Conservation (phyloP, 805 yeast species). For the Candida ponderosae region DNA sequence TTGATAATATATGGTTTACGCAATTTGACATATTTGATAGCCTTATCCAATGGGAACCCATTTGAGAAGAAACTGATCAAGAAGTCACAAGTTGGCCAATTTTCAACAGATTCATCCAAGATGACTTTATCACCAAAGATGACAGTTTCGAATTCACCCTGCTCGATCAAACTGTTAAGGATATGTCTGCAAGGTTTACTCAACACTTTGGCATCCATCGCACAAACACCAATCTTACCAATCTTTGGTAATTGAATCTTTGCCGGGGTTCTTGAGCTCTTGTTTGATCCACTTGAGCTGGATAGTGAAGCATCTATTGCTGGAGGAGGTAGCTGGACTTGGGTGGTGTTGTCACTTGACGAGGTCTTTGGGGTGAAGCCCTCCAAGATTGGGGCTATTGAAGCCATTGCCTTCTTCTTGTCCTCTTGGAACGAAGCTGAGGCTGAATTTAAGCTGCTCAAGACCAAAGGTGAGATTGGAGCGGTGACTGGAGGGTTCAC, state of each 20-base stretch:
- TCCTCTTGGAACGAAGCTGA: constrained; percentile 9
- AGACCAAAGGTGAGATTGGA: constrained; percentile 24
- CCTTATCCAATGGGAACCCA: constrained; percentile 95
- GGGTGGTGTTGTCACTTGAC: constrained; percentile 33
- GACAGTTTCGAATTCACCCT: constrained; percentile 94
- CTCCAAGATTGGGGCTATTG: constrained; percentile 73
- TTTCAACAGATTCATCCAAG: constrained; percentile 84
- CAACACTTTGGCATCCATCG: constrained; percentile 95
- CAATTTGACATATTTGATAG: constrained; percentile 80
- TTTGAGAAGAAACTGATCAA: constrained; percentile 88
- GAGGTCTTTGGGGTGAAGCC: constrained; percentile 67
- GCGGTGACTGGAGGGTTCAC: constrained; percentile 10
- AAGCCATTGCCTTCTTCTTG: constrained; percentile 57
- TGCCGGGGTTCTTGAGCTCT: constrained; percentile 4
- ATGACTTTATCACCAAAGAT: constrained; percentile 97
- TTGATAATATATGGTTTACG: constrained; percentile 87
- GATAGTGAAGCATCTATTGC: constrained; percentile 8
- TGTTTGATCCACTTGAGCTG: constrained; percentile 6
- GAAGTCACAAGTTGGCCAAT: constrained; percentile 99
- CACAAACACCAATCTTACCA: constrained; percentile 97
- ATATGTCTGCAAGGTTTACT: constrained; percentile 94
- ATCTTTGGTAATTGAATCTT: constrained; percentile 53
- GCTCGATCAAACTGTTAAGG: constrained; percentile 76
- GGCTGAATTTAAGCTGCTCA: constrained; percentile 11
- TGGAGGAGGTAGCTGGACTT: constrained; percentile 17